Conservation (phyloP, 2,329 filamentous ascomycete species). For the Colletotrichum lindemuthianum region DNA sequence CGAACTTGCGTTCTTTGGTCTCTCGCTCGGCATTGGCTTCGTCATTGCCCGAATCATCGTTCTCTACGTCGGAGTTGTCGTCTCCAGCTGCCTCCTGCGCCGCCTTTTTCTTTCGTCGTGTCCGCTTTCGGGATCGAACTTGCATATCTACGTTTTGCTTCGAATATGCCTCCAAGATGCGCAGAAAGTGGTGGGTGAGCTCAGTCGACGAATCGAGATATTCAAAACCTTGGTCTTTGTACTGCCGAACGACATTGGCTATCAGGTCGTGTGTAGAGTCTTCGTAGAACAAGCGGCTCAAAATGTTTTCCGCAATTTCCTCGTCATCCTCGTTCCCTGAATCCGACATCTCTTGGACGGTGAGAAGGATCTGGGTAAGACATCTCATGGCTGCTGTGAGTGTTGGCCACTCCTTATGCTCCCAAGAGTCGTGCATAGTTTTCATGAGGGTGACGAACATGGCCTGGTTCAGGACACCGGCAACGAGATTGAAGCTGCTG, state of each 20-base stretch:
- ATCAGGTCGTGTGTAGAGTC: conserved; percentile 92
- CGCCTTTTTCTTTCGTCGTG: conserved; percentile 77
- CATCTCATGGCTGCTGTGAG: conserved; percentile 90
- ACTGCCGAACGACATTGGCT: conserved; percentile 81
- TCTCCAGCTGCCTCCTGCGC: conserved; percentile 54
- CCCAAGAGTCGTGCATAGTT: conserved; percentile 80
- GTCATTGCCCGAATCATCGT: conserved; percentile 78
- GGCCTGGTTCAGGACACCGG: conserved; percentile 91
- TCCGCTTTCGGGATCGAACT: conserved; percentile 81
- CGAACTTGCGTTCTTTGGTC: conserved; percentile 88
- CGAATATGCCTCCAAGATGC: conserved; percentile 91
- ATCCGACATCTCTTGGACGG: conserved; percentile 90
- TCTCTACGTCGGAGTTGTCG: conserved; percentile 63
- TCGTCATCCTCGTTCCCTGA: conserved; percentile 91
- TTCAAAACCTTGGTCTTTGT: conserved; percentile 92
- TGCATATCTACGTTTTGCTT: conserved; percentile 96
- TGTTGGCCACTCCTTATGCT: conserved; percentile 88
- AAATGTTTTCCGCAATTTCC: conserved; percentile 97
- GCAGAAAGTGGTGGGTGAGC: conserved; percentile 88
- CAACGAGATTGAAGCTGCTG: conserved; percentile 86
- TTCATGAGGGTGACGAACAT: conserved; percentile 91
- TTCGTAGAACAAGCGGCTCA: conserved; percentile 98
- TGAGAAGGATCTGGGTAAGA: conserved; percentile 93
- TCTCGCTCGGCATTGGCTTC: conserved; percentile 74
- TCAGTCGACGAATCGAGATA: conserved; percentile 95